These are phyloP conservation scores for Zygoascus hellenicus DNA, from an alignment of 1,139 yeast species.

Conservation along the genomic window DNA sequence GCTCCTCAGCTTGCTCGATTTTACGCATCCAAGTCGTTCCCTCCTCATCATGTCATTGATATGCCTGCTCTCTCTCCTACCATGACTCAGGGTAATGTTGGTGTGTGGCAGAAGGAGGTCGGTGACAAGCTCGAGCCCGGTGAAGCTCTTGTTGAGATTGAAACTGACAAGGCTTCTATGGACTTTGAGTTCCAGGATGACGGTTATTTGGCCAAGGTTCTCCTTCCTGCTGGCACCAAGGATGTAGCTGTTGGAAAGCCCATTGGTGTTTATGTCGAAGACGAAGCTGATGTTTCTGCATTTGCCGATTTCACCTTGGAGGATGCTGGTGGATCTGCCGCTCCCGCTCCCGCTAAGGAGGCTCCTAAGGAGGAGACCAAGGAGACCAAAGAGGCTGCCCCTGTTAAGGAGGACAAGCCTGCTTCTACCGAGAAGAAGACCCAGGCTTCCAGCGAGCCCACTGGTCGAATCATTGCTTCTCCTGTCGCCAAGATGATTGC, in stretches of 20 bases:
- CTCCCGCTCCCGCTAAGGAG: constrained; percentile 30
- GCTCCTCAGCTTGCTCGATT: constrained; percentile 32
- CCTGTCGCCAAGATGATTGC: constrained; percentile 95
- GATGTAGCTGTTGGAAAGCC: constrained; percentile 93
- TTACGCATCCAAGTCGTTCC: constrained; percentile 40
- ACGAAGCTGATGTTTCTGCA: constrained; percentile 75
- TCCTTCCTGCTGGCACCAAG: constrained; percentile 80
- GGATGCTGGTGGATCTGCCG: constrained; percentile 64
- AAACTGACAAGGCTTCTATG: constrained; percentile 98
- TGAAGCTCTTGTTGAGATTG: constrained; percentile 92
- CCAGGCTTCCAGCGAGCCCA: constrained; percentile 32
- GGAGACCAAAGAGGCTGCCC: constrained; percentile 21
- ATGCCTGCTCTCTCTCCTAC: constrained; percentile 98
- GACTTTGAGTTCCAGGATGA: constrained; percentile 99
- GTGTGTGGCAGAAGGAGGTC: constrained; percentile 78
- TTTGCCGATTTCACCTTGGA: constrained; percentile 78
- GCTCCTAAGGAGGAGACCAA: constrained; percentile 16
- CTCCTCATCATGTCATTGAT: constrained; percentile 59
- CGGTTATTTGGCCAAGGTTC: constrained; percentile 87
- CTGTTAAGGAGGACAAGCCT: constrained; percentile 20
- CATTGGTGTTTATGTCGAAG: constrained; percentile 94
- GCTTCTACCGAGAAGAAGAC: constrained; percentile 16
- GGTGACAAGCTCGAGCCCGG: constrained; percentile 89
- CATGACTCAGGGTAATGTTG: constrained; percentile 92
- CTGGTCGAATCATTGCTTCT: constrained; percentile 81